phyloP scores from a whole-genome alignment of 768 basidiomycete species.

The Serendipita vermifera region DNA sequence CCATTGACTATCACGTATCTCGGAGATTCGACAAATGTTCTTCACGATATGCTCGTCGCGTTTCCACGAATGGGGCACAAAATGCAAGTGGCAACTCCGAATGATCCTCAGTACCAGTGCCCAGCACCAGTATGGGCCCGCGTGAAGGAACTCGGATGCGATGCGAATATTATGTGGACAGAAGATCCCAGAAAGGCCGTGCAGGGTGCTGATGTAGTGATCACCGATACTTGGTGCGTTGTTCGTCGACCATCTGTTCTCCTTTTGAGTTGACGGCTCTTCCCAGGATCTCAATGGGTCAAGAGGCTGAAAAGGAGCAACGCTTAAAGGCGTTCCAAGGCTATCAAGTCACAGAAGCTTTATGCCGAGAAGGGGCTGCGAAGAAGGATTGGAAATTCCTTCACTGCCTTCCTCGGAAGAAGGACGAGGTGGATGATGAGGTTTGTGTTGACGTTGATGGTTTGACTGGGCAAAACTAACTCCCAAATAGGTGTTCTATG shows the following conservation, averaged over 20 bases:
- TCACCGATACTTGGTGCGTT: slow-evolving; percentile 89
- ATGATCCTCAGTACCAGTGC: slow-evolving; percentile 45
- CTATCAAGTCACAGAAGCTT: slow-evolving; percentile 84
- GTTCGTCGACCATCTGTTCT: neutral
- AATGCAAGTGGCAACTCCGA: slow-evolving; percentile 72
- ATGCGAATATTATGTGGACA: slow-evolving; percentile 60
- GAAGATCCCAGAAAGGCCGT: slow-evolving; percentile 78
- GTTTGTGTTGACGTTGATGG: slow-evolving; percentile 26
- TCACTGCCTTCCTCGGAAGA: slow-evolving; percentile 89
- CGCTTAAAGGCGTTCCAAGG: slow-evolving; percentile 78
- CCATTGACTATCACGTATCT: slow-evolving; percentile 87
- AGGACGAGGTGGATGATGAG: slow-evolving; percentile 90
- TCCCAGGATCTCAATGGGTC: slow-evolving; percentile 98
- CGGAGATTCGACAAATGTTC: slow-evolving; percentile 88
- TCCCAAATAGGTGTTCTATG: slow-evolving; percentile 71
- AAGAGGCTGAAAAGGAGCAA: slow-evolving; percentile 84
- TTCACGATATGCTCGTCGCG: slow-evolving; percentile 95
- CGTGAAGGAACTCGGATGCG: slow-evolving; percentile 61
- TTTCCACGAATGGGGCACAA: slow-evolving; percentile 84
- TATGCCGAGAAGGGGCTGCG: slow-evolving; percentile 71
- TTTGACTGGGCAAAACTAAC: slow-evolving; percentile 6
- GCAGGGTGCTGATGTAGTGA: slow-evolving; percentile 78
- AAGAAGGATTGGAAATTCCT: slow-evolving; percentile 86
- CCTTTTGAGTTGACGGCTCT: neutral
- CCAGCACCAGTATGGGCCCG: slow-evolving; percentile 68